These are phyloP conservation scores for Xylaria sp. DNA, from an alignment of 2,329 filamentous ascomycete genomes.

Conservation along the genomic window DNA sequence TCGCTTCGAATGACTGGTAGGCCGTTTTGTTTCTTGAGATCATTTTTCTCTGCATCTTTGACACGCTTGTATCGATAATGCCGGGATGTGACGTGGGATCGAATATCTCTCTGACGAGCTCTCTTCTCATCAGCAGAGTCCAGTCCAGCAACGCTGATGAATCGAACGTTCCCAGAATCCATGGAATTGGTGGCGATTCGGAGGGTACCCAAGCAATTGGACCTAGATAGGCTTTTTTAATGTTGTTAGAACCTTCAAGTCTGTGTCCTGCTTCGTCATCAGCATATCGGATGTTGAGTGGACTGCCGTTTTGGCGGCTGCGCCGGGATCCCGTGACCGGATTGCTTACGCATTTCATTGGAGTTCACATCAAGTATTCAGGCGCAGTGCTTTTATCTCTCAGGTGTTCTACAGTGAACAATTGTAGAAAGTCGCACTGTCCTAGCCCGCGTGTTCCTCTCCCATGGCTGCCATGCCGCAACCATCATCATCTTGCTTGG, in stretches of 20 bases:
- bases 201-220: not conserved
- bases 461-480: no score
- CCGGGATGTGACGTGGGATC: not conserved
- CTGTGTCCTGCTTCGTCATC: not conserved
- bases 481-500: no score
- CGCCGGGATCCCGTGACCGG: not conserved
- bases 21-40: not conserved
- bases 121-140: constrained; percentile 5
- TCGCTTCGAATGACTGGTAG: not conserved
- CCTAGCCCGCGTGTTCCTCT: no score
- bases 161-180: not conserved
- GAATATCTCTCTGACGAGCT: constrained; percentile 1
- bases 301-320: not conserved
- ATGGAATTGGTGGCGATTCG: not conserved
- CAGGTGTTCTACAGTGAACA: no score
- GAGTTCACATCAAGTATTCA: not conserved
- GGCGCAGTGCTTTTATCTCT: no score
- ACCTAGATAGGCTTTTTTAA: not conserved
- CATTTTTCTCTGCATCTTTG: not conserved
- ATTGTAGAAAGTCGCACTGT: no score
- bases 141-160: not conserved
- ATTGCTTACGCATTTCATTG: not conserved
- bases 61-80: not conserved
- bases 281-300: not conserved
- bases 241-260: not conserved